Evolutionary conservation across 1,284 basidiomycete species (phyloP).

Genomic region (Entoloma clypeatum): DNA sequence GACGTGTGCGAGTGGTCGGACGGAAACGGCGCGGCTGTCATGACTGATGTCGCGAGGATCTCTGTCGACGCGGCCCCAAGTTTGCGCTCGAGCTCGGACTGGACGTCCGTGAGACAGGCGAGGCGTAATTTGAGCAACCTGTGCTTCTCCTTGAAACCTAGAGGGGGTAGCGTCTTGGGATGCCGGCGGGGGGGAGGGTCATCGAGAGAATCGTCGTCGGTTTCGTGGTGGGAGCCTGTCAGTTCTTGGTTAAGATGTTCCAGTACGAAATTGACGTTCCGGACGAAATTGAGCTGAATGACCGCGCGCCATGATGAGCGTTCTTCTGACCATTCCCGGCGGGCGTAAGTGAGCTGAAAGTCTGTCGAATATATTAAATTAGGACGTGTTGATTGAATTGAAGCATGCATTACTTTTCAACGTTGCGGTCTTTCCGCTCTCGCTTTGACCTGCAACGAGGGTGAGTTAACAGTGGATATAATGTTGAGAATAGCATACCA

Average conservation of each 20-base stretch:
- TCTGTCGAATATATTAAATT: slow-evolving; percentile 35
- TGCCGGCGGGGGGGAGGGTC: slow-evolving; percentile 31
- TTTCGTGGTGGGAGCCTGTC: slow-evolving; percentile 32
- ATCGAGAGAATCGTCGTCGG: slow-evolving; percentile 34
- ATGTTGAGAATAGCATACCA: slow-evolving; percentile 31
- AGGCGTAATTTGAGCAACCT: slow-evolving; percentile 54
- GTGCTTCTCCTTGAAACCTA: slow-evolving; percentile 59
- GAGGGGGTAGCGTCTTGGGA: slow-evolving; percentile 33
- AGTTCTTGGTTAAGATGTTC: slow-evolving; percentile 56
- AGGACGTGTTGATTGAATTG: slow-evolving; percentile 3
- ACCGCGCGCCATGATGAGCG: slow-evolving; percentile 68
- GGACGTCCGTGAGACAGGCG: slow-evolving; percentile 52
- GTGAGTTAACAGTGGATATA: slow-evolving; percentile 4
- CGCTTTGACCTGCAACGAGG: slow-evolving; percentile 51
- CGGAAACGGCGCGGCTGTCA: slow-evolving; percentile 38
- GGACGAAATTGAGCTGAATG: slow-evolving; percentile 69
- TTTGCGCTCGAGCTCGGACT: slow-evolving; percentile 54
- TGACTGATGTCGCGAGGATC: slow-evolving; percentile 34
- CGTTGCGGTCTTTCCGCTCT: slow-evolving; percentile 55
- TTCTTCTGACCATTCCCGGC: slow-evolving; percentile 63
- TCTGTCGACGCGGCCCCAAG: slow-evolving; percentile 57
- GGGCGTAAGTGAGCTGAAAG: slow-evolving; percentile 68
- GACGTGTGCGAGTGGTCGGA: slow-evolving; percentile 22
- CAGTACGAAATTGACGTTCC: slow-evolving; percentile 60
- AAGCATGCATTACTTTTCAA: slow-evolving; percentile 32